These are phyloP conservation scores for Gnaphalium uliginosum DNA, from an alignment of 129 eudicot species.

Conservation along the genomic window DNA sequence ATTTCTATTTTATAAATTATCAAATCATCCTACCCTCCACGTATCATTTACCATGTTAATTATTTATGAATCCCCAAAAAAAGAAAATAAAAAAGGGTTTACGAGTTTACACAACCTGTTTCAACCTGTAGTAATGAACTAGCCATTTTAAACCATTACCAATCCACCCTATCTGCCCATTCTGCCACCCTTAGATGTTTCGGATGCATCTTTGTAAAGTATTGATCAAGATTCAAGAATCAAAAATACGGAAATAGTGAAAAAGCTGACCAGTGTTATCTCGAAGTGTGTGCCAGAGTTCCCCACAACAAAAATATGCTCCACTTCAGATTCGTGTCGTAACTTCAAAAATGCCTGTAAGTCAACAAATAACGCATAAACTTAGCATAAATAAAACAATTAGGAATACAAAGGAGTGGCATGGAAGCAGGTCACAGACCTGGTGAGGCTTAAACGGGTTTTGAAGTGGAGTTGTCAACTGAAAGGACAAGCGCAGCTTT, in stretches of 20 bases:
- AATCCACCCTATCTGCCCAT: background rate
- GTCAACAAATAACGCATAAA: conserved; percentile 23
- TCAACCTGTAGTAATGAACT: background rate
- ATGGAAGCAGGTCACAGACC: conserved; percentile 43
- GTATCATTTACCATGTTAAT: too few species aligned
- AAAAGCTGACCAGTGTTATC: conserved; percentile 57
- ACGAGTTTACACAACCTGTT: background rate
- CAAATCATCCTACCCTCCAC: too few species aligned
- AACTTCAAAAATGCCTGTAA: conserved; percentile 78
- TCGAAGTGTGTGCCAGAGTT: conserved; percentile 68
- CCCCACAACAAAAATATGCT: conserved; percentile 74
- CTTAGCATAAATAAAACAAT: background rate
- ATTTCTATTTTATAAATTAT: too few species aligned
- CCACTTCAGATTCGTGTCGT: conserved; percentile 82
- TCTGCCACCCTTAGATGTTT: background rate
- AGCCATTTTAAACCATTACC: background rate
- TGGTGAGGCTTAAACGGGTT: conserved; percentile 82
- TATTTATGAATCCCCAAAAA: background rate
- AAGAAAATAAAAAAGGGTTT: background rate
- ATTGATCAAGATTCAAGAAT: background rate
- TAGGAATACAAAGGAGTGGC: background rate
- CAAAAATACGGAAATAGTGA: background rate
- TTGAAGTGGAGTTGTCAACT: conserved; percentile 64
- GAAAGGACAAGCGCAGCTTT: conserved; percentile 74
- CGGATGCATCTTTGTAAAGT: background rate